A percentile compares a stretch with the other conserved stretches of the same genome.
These are phyloP conservation scores for Colletotrichum navitas DNA, from an alignment of 2,329 filamentous ascomycete species.

Conservation along the genomic window DNA sequence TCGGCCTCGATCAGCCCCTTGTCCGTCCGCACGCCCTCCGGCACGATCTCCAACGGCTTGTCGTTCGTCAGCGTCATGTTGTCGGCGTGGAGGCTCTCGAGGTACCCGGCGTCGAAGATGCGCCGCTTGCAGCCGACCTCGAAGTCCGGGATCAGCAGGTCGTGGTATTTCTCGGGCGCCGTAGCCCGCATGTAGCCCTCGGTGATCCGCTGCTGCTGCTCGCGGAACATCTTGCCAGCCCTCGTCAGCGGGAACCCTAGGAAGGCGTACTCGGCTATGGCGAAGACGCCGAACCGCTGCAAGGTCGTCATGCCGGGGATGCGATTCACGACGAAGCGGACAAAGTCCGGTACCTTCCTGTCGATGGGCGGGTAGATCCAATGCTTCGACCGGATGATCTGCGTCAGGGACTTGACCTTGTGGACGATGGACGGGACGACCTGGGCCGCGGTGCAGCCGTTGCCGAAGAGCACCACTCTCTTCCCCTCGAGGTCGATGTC, in stretches of 20 bases:
- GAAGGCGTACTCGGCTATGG: conserved; percentile 53
- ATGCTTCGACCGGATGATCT: conserved; percentile 57
- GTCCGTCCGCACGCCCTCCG: conserved; percentile 52
- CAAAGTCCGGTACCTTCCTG: conserved; percentile 37
- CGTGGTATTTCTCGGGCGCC: conserved; percentile 70
- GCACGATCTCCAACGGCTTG: conserved; percentile 61
- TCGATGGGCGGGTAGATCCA: conserved; percentile 57
- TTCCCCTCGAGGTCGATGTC: conserved; percentile 62
- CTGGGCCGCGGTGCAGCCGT: conserved; percentile 67
- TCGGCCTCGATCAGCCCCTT: conserved; percentile 64
- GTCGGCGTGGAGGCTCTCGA: conserved; percentile 62
- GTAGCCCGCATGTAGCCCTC: conserved; percentile 57
- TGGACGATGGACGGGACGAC: conserved; percentile 60
- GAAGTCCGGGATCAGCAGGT: conserved; percentile 72
- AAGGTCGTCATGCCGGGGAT: conserved; percentile 62
- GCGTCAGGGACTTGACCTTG: conserved; percentile 48
- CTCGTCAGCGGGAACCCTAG: conserved; percentile 45
- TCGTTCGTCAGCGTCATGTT: conserved; percentile 63
- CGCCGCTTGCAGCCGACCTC: conserved; percentile 74
- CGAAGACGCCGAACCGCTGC: conserved; percentile 58
- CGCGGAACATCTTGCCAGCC: conserved; percentile 47
- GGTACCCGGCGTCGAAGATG: conserved; percentile 70
- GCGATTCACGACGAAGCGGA: conserved; percentile 54
- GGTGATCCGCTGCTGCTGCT: conserved; percentile 52
- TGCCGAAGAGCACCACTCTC: conserved; percentile 65